Evolutionary conservation across 768 basidiomycete species (phyloP).

Genomic region (Paxillus rubicundulus): DNA sequence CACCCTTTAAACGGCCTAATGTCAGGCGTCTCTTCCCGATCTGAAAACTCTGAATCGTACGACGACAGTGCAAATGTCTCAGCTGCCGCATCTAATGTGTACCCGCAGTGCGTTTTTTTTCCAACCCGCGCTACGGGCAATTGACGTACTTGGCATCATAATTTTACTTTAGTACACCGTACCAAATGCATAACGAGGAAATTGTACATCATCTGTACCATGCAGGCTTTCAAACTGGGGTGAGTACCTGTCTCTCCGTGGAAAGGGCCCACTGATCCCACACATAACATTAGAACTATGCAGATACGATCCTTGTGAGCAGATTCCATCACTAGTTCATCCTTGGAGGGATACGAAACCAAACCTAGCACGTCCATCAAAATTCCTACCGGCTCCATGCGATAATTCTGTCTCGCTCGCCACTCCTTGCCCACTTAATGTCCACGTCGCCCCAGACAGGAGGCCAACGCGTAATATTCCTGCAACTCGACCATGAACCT

Average conservation of each 20-base stretch:
- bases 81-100: constrained; percentile 46
- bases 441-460: constrained; percentile 69
- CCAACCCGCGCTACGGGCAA: constrained; percentile 1
- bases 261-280: constrained; percentile 10
- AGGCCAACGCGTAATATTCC: constrained; percentile 67
- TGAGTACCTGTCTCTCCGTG: constrained; percentile 40
- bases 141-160: constrained; percentile 12
- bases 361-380: constrained; percentile 65
- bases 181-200: constrained; percentile 68
- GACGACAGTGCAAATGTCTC: constrained; percentile 27
- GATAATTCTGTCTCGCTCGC: constrained; percentile 84
- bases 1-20: constrained; percentile 48
- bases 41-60: constrained; percentile 33
- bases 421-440: constrained; percentile 86
- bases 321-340: constrained; percentile 4
- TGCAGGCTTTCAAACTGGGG: constrained; percentile 78
- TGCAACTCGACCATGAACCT: constrained; percentile 74
- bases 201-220: constrained; percentile 78
- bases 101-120: constrained; percentile 49
- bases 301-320: constrained; percentile 76
- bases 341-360: constrained; percentile 11
- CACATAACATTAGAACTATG: constrained; percentile 59
- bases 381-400: constrained; percentile 76
- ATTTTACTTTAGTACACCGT: constrained; percentile 37
- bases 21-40: constrained; percentile 35